Evolutionary conservation across 495 filamentous ascomycete genomes (phyloP).

Genomic region (Friedmanniomyces simplex): DNA sequence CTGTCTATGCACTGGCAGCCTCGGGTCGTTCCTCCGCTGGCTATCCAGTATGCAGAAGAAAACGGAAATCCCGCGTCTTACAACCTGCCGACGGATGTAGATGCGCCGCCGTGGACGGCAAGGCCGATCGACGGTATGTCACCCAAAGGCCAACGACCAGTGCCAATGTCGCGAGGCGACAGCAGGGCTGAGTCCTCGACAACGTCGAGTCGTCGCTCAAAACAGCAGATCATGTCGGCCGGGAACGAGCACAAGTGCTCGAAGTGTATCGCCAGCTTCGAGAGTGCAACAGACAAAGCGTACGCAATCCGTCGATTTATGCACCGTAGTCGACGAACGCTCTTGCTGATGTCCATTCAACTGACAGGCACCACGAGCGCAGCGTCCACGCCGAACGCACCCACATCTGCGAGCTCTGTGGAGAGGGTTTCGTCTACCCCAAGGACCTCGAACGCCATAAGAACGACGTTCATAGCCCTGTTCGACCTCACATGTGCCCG

Average conservation of each 20-base stretch:
- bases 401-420: background rate
- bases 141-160: background rate
- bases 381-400: background rate
- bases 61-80: background rate
- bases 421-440: background rate
- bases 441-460: background rate
- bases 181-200: background rate
- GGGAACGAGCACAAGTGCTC: background rate
- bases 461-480: background rate
- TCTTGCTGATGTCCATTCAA: constrained; percentile 15
- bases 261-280: background rate
- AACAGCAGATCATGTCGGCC: background rate
- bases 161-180: background rate
- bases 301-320: background rate
- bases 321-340: background rate
- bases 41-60: background rate
- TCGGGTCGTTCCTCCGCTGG: background rate
- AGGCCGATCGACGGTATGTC: background rate
- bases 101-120: background rate
- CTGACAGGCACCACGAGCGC: background rate
- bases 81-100: background rate
- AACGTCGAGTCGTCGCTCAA: background rate
- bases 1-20: background rate
- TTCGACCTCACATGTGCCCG: background rate
- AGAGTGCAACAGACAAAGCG: background rate